phyloP scores from a whole-genome alignment of 768 basidiomycete species.

The Infundibulicybe gibba region DNA sequence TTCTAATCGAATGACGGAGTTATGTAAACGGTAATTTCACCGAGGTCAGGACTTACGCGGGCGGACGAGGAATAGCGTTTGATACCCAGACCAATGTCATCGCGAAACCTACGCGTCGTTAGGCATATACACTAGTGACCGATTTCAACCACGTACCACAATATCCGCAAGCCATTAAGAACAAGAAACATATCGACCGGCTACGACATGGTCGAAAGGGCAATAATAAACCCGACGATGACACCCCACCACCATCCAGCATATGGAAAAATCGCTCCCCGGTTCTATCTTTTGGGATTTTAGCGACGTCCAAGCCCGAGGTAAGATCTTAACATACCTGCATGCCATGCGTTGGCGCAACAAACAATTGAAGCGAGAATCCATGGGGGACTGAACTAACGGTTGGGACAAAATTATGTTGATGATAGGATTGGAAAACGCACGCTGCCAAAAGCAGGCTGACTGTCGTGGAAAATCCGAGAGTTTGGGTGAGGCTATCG shows the following conservation, averaged over 20 bases:
- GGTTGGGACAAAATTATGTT: background rate
- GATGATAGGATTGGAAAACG: conserved; percentile 11
- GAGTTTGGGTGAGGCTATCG: conserved; percentile 49
- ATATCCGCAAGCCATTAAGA: conserved; percentile 60
- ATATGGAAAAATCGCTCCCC: conserved; percentile 68
- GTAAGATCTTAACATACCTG: conserved; percentile 18
- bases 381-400: conserved; percentile 53
- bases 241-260: conserved; percentile 55
- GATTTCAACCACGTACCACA: conserved; percentile 20
- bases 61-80: conserved; percentile 57
- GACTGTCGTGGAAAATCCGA: conserved; percentile 57
- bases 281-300: conserved; percentile 35
- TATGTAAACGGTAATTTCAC: too few species aligned
- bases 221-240: conserved; percentile 60
- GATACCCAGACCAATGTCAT: conserved; percentile 61
- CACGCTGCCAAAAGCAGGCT: conserved; percentile 61
- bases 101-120: conserved; percentile 27
- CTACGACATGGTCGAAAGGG: conserved; percentile 47
- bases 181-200: conserved; percentile 58
- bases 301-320: background rate
- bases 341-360: conserved; percentile 51
- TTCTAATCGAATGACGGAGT: conserved; percentile 18
- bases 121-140: background rate
- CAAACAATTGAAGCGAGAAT: conserved; percentile 48
- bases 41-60: conserved; percentile 31